A percentile compares a stretch with the other conserved stretches of the same genome.
Conservation (phyloP, 495 filamentous ascomycete genomes). For the Penicillium pulvis region DNA sequence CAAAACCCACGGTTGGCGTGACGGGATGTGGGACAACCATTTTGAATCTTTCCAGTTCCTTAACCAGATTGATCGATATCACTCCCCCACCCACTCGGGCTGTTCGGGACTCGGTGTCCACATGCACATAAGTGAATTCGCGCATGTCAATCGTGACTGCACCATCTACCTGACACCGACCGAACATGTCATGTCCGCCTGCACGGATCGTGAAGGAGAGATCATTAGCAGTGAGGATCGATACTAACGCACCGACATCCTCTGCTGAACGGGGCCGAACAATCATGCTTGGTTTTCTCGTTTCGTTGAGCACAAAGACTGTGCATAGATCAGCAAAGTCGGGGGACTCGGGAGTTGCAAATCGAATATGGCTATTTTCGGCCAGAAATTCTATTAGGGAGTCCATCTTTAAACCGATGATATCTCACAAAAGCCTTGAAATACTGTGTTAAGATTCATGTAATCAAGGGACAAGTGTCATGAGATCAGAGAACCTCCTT, state of each 20-base stretch:
- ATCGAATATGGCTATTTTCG: constrained; percentile 13
- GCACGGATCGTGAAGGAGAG: constrained; percentile 36
- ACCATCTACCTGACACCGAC: constrained; percentile 24
- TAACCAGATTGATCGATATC: constrained; percentile 13
- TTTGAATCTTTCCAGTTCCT: constrained; percentile 9
- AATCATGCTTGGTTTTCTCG: constrained; percentile 13
- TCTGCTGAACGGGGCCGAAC: constrained; percentile 35
- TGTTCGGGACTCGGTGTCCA: constrained; percentile 24
- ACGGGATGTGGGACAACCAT: constrained; percentile 13
- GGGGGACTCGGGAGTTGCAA: constrained; percentile 9
- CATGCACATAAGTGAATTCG: constrained; percentile 33
- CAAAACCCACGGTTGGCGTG: constrained; percentile 31
- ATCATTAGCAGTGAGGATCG: constrained; percentile 17
- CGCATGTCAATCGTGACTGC: constrained; percentile 43
- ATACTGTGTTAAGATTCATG: too few relatives aligned
- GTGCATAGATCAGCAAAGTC: constrained; percentile 12
- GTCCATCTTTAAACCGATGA: constrained; percentile 11
- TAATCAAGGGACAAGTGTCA: too few relatives aligned
- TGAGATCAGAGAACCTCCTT: too few relatives aligned
- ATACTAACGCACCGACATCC: constrained; percentile 34
- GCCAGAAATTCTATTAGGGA: constrained; percentile 15
- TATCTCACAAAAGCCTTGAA: too few relatives aligned
- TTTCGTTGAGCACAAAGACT: constrained; percentile 17
- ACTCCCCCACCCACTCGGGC: constrained; percentile 42
- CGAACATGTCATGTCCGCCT: constrained; percentile 41